phyloP scores from a whole-genome alignment of 768 basidiomycete genomes.

The Albatrellus ellisii region DNA sequence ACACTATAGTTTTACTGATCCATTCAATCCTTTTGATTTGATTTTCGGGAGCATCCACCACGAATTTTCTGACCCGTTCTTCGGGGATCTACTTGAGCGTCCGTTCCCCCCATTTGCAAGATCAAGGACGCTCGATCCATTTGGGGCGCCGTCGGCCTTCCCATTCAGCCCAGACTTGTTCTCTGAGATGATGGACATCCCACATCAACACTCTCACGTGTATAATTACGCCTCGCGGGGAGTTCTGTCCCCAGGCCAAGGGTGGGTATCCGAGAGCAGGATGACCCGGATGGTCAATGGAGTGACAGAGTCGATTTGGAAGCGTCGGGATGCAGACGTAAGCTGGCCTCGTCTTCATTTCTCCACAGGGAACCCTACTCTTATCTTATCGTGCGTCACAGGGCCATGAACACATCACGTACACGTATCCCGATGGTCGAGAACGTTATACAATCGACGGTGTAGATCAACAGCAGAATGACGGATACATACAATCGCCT shows the following conservation, averaged over 20 bases:
- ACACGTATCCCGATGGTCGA: constrained; percentile 53
- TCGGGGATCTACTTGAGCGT: neutral
- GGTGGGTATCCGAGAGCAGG: constrained; percentile 37
- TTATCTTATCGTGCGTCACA: constrained; percentile 20
- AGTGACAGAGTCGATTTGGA: constrained; percentile 44
- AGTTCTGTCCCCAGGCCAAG: constrained; percentile 25
- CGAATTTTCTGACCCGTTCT: constrained; percentile 63
- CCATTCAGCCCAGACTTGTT: constrained; percentile 10
- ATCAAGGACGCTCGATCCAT: constrained; percentile 6
- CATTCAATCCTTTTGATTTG: constrained; percentile 9
- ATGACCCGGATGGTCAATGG: constrained; percentile 52
- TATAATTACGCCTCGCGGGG: constrained; percentile 19
- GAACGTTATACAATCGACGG: constrained; percentile 60
- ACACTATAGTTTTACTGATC: neutral
- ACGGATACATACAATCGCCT: neutral
- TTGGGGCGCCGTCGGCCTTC: constrained; percentile 1
- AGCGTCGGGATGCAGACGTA: constrained; percentile 45
- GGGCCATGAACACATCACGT: constrained; percentile 67
- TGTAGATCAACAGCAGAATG: constrained; percentile 24
- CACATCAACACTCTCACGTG: too few species aligned
- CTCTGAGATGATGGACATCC: constrained; percentile 6
- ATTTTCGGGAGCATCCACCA: constrained; percentile 27
- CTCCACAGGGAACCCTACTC: too few species aligned
- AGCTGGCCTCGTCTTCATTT: constrained; percentile 15
- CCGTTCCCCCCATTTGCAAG: neutral